Base-by-base conservation (phyloP, 139 green algal genomes). In the Asterochloris erici region DNA sequence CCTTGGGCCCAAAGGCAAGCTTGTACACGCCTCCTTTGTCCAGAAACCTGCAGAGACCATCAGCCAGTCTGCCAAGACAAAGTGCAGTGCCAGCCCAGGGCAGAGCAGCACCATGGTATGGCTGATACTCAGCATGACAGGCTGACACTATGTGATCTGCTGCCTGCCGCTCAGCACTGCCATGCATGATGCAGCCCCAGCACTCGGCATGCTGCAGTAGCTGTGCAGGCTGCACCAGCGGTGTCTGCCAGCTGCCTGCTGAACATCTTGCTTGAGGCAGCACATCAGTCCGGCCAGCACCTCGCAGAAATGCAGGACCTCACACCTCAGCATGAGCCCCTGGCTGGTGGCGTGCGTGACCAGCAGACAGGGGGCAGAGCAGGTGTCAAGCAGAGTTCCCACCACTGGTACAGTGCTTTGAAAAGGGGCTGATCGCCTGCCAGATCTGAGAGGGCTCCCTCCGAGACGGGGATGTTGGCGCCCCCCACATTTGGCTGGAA, bases 1-100 rank as follows among this genome's bases (percentile, higher is more conserved):
- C 94, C 91, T 99, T 99, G 77, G 97, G 97, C 6, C 97, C 97
- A 90, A 99, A 99, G 54, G 91, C 95, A 61, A 99, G 93, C 89
- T 98, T 98, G 90, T 94, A 99, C 54, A 99, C 95, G 27, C 93
- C 94, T 54, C 97, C 97, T 54, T 78, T 90, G 17, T 97, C 90
- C 9, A 98, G 82, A 86, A 97, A 98, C 93, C 93, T 97, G 88
- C 38, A 60, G 76, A 28, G 68, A 81, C 23, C 21, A 77, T 12
- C 38, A 83, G 38, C 16, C 24, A 61, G 16, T 24, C 2, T 77
- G 73, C 19, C 28, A 77, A 54, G 38, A 54, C 38, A 54, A 54
- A 6, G 4, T 54, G 38, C 38, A 2, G 38, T 54, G 38, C 38
- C 38, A 54, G 38, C 38, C 38, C 38, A 54, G 38, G 38, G 38